Evolutionary conservation across 1,139 yeast species (phyloP), one percentile per base, ranked within the genome.

Genomic region (Lodderomyces oxycetoniae): DNA sequence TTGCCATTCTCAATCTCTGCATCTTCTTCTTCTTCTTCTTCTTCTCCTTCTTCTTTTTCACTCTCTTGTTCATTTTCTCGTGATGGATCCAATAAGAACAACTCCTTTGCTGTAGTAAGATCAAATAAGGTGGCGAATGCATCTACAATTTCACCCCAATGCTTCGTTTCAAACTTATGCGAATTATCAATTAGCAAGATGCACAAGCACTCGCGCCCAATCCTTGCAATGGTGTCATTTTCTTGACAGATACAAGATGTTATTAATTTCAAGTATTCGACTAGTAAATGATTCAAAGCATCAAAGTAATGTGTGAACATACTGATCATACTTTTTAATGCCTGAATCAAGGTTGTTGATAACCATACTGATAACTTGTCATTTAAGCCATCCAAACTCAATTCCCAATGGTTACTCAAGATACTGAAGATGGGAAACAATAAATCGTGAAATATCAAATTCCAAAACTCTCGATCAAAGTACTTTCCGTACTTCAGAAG

Each of bases 341-440:
- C 98, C 58, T 93, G 98, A 39, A 93, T 88, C 58, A 93, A 73
- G 0, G 98, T 93, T 0, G 98, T 89, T 0, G 96, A 87, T 35
- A 91, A 64, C 98, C 98, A 93, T 12, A 93, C 95, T 27, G 95
- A 85, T 48, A 88, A 60, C 44, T 84, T 91, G 53, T 91, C 98
- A 42, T 51, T 49, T 11, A 46, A 40, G 30, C 61, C 68, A 21
- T 77, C 79, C 46, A 76, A 71, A 38, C 75, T 73, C 42, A 84
- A 72, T 44, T 79, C 86, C 77, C 95, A 82, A 43, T 81, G 84
- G 31, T 77, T 75, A 41, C 83, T 78, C 44, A 93, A 69, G 6
- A 87, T 83, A 19, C 78, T 77, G 58, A 93, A 93, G 12, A 91
- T 87, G 3, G 98, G 98, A 71, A 91, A 88, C 39, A 93, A 62